Base-by-base conservation (phyloP, 208 protist species). In the Trypanosoma rangeli region DNA sequence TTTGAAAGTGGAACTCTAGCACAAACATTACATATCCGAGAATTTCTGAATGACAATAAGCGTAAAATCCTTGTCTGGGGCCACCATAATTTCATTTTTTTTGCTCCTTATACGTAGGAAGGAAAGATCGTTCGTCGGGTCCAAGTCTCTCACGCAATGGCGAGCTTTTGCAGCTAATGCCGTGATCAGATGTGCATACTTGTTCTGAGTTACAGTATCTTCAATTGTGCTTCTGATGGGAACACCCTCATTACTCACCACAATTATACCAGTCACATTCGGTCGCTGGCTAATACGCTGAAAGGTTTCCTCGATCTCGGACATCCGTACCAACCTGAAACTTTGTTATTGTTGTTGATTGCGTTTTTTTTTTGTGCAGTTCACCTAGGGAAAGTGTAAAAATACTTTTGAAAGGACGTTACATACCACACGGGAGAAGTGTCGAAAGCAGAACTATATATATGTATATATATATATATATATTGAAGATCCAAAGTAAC, bases 61-160 rank as follows among this genome's bases (percentile, higher is more conserved):
- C 53, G 90, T 92, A 78, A 94, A 97, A 39, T 97, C 89, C 56
- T 96, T 94, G 54, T 95, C 87, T 24, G 96, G 96, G 44, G 93
- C 93, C 5, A 98, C 93, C 96, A 99, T 98, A 39, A 98, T 98
- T 80, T 99, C 97, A 65, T 98, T 96, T 71, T 98, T 98, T 74
- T 98, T 98, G 31, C 93, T 97, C 9, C 97, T 84, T 53, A 99
- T 94, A 7, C 97, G 84, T 52, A 99, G 73, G 65, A 99, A 99
- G 3, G 93, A 98, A 12, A 99, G 79, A 69, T 98, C 96, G 70
- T 99, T 98, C 37, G 95, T 97, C 0, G 97, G 95, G 79, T 99
- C 97, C 62, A 99, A 74, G 73, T 99, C 96, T 42, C 95, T 91
- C 29, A 99, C 92, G 37, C 90, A 97, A 71, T 94, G 89, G 24